Evolutionary conservation across 352 stramenopile species (phyloP).

Genomic region (Phytophthora crassamura): DNA sequence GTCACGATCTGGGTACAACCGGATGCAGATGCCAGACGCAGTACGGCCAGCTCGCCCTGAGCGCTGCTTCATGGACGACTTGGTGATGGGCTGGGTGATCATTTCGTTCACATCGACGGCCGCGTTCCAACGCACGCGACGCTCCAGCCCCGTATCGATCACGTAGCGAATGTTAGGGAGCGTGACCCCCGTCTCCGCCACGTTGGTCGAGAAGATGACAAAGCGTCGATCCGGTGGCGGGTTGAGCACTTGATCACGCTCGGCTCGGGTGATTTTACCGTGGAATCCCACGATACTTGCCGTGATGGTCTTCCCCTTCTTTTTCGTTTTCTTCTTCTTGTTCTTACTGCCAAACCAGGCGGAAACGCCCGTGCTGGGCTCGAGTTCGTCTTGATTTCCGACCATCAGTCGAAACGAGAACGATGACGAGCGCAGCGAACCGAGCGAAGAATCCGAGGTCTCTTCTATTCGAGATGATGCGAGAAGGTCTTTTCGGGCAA

Average conservation of each 20-base stretch:
- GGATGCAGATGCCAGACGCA: slow-evolving; percentile 91
- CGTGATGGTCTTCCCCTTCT: too few species aligned
- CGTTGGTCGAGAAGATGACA: slow-evolving; percentile 98
- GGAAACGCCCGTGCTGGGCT: too few species aligned
- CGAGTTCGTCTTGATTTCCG: too few species aligned
- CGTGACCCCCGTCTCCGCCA: slow-evolving; percentile 98
- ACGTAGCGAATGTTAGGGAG: slow-evolving; percentile 99
- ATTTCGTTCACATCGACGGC: slow-evolving; percentile 96
- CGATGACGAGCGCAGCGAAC: too few species aligned
- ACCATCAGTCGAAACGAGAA: too few species aligned
- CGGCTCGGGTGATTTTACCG: slow-evolving; percentile 93
- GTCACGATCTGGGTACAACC: slow-evolving; percentile 98
- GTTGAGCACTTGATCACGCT: slow-evolving; percentile 72
- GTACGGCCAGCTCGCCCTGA: slow-evolving; percentile 90
- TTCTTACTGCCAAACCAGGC: too few species aligned
- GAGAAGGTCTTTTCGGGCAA: too few species aligned
- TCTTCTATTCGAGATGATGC: too few species aligned
- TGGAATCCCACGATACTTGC: slow-evolving; percentile 98
- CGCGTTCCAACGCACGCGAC: slow-evolving; percentile 99
- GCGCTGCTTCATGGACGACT: slow-evolving; percentile 88
- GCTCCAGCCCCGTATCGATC: slow-evolving; percentile 98
- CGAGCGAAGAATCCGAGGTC: too few species aligned
- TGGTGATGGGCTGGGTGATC: slow-evolving; percentile 96
- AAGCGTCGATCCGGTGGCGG: slow-evolving; percentile 92
- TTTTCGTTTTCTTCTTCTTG: too few species aligned